Conservation (phyloP, 768 basidiomycete species). For the Tulasnella sp. region DNA sequence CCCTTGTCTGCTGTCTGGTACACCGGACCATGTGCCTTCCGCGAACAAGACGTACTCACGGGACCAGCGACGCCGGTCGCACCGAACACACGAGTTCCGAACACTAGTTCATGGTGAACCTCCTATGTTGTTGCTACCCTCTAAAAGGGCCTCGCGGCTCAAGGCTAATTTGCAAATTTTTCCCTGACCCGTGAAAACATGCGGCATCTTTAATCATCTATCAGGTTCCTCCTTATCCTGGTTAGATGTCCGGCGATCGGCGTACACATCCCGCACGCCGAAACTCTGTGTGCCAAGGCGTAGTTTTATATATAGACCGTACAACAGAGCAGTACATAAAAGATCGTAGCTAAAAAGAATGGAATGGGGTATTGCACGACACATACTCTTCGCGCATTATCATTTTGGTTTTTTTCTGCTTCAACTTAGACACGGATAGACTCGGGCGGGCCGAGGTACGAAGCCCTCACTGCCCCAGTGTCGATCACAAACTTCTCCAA, state of each 20-base stretch:
- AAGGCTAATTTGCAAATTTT: neutral
- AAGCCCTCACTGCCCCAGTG: constrained; percentile 51
- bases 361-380: neutral
- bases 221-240: neutral
- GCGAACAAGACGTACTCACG: neutral
- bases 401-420: neutral
- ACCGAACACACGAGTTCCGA: neutral
- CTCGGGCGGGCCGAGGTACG: constrained; percentile 64
- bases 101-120: neutral
- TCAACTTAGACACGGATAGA: constrained; percentile 11
- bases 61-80: neutral
- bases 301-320: neutral
- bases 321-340: constrained; percentile 3
- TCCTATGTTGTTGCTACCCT: neutral
- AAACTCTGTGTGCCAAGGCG: neutral
- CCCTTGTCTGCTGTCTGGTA: neutral
- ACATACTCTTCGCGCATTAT: neutral
- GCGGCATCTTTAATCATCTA: neutral
- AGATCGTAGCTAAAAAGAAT: neutral
- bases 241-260: neutral
- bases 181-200: neutral
- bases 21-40: neutral
- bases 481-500: constrained; percentile 55
- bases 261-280: neutral
- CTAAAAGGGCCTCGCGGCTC: neutral